Evolutionary conservation across 768 basidiomycete genomes (phyloP).

Genomic region (Phallus indusiatus): DNA sequence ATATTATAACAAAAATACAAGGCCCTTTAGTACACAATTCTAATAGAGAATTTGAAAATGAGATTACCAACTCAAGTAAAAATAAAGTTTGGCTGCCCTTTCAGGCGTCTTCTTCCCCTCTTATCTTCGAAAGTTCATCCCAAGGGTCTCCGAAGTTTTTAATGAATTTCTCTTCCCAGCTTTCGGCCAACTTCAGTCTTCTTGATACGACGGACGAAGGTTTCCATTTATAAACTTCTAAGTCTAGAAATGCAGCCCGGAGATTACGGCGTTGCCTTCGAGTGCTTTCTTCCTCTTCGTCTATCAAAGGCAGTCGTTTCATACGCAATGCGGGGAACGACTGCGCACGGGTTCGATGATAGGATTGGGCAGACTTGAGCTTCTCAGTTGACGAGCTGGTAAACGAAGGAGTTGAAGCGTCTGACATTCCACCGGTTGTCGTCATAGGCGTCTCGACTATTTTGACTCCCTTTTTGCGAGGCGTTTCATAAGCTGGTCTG

Average conservation of each 20-base stretch:
- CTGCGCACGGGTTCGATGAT: background rate
- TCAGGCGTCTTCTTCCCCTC: background rate
- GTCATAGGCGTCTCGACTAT: conserved; percentile 2
- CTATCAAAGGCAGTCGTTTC: background rate
- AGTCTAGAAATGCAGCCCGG: conserved; percentile 5
- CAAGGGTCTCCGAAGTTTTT: conserved; percentile 6
- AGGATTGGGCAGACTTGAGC: background rate
- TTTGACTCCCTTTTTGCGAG: background rate
- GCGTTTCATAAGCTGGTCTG: background rate
- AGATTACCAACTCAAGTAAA: background rate
- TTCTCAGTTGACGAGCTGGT: background rate
- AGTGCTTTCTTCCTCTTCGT: background rate
- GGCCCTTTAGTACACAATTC: too few species aligned
- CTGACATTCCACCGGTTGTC: background rate
- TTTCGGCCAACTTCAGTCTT: background rate
- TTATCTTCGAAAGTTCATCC: background rate
- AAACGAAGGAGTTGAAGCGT: background rate
- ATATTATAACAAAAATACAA: too few species aligned
- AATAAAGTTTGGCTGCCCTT: background rate
- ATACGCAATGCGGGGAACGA: background rate
- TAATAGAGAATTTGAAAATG: too few species aligned
- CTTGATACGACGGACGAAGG: background rate
- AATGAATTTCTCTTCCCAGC: conserved; percentile 4
- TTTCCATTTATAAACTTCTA: conserved; percentile 1
- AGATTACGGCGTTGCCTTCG: conserved; percentile 4